Conservation (phyloP, 345 rosid genomes). For the Boechera divaricarpa region DNA sequence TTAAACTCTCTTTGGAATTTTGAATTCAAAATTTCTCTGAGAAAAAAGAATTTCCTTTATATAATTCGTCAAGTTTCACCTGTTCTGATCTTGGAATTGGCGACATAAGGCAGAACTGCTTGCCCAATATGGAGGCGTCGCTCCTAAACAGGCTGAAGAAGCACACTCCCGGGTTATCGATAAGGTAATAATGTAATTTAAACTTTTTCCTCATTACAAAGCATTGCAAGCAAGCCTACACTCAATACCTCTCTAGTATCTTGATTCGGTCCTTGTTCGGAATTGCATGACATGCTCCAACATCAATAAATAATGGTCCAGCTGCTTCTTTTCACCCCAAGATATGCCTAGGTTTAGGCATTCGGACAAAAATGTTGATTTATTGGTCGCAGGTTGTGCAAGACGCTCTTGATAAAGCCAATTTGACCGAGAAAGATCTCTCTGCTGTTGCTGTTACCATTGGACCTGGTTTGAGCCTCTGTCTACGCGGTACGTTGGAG, state of each 20-base stretch:
- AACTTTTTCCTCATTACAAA: background rate
- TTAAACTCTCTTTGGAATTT: too few relatives aligned
- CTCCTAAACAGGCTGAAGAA: constrained; percentile 96
- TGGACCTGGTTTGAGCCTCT: constrained; percentile 97
- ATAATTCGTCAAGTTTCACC: background rate
- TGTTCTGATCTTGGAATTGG: constrained; percentile 30
- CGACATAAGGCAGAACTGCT: constrained; percentile 80
- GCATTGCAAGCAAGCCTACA: background rate
- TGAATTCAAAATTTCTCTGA: background rate
- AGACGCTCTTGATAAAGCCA: constrained; percentile 78
- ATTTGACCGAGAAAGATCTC: constrained; percentile 65
- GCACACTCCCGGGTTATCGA: constrained; percentile 85
- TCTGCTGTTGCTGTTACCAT: constrained; percentile 98
- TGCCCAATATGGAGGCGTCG: constrained; percentile 88
- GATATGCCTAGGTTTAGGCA: background rate
- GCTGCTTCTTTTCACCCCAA: background rate
- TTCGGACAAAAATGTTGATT: background rate
- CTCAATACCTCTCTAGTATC: constrained; percentile 5
- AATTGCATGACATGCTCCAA: too few relatives aligned
- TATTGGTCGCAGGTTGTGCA: constrained; percentile 71
- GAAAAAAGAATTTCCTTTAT: background rate
- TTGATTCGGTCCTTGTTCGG: background rate
- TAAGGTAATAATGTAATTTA: constrained; percentile 73
- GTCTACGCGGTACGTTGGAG: constrained; percentile 77
- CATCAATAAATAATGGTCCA: background rate